phyloP scores from a whole-genome alignment of 1,284 basidiomycete genomes.

The Anthracocystis panici-leucophaei region DNA sequence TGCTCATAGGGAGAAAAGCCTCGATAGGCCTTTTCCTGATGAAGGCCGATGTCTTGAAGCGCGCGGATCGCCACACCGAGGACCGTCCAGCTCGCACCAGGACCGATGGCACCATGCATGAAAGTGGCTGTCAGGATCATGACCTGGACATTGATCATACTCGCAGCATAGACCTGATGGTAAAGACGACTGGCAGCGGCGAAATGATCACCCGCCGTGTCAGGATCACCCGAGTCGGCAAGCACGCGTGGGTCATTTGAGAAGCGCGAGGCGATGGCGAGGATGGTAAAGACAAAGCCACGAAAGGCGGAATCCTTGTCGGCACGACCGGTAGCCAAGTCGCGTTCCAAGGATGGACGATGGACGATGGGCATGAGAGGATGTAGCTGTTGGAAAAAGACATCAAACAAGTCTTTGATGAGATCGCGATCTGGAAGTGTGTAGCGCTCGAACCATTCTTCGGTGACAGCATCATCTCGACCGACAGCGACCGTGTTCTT shows the following conservation, averaged over 20 bases:
- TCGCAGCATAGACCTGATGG: slow-evolving; percentile 62
- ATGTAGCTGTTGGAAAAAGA: slow-evolving; percentile 55
- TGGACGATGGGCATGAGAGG: slow-evolving; percentile 64
- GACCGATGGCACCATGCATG: slow-evolving; percentile 59
- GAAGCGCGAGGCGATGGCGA: slow-evolving; percentile 61
- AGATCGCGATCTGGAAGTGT: slow-evolving; percentile 53
- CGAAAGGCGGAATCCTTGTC: slow-evolving; percentile 61
- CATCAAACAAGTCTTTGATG: slow-evolving; percentile 47
- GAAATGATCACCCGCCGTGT: slow-evolving; percentile 61
- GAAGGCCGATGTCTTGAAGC: slow-evolving; percentile 62
- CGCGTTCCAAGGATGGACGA: slow-evolving; percentile 51
- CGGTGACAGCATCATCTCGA: slow-evolving; percentile 55
- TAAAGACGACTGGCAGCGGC: slow-evolving; percentile 62
- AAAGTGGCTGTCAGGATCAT: slow-evolving; percentile 59
- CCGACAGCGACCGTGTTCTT: slow-evolving; percentile 62
- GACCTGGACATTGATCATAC: slow-evolving; percentile 63
- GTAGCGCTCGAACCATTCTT: slow-evolving; percentile 60
- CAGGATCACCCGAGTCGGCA: slow-evolving; percentile 49
- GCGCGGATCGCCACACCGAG: slow-evolving; percentile 63
- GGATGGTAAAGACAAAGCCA: slow-evolving; percentile 61
- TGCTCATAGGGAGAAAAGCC: slow-evolving; percentile 60
- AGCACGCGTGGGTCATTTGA: slow-evolving; percentile 56
- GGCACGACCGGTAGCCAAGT: slow-evolving; percentile 50
- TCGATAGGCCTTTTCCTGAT: slow-evolving; percentile 58
- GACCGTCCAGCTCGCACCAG: slow-evolving; percentile 59